A percentile compares a stretch with the other conserved stretches of the same genome.
Conservation (phyloP, 345 rosid genomes). For the Clarkia xantiana region DNA sequence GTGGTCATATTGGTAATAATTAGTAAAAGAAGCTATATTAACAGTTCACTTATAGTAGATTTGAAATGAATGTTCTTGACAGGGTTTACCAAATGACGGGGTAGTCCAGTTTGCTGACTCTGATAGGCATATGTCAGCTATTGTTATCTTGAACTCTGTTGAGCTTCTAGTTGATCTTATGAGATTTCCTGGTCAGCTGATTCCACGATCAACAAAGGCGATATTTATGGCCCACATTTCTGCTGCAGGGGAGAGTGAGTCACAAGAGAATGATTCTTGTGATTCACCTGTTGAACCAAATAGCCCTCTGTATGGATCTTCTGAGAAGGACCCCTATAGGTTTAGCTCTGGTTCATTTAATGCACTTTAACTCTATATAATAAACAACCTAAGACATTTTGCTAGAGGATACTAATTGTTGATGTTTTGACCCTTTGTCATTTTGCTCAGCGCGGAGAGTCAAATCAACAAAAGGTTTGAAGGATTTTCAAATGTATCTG, state of each 20-base stretch:
- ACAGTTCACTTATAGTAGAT: not conserved
- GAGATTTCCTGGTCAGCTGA: conserved; percentile 91
- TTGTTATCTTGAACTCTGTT: conserved; percentile 66
- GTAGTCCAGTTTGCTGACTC: conserved; percentile 57
- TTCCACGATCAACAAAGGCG: conserved; percentile 72
- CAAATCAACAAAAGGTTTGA: conserved; percentile 55
- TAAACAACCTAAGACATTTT: not conserved
- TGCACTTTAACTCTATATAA: too few relatives aligned
- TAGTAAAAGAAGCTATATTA: too few relatives aligned
- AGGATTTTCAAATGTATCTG: conserved; percentile 44
- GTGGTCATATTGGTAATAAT: not conserved
- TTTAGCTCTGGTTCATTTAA: conserved; percentile 3
- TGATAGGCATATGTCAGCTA: conserved; percentile 78
- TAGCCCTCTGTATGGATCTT: conserved; percentile 72
- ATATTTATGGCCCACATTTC: conserved; percentile 81
- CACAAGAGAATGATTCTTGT: conserved; percentile 96
- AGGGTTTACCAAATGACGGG: conserved; percentile 97
- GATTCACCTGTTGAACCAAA: conserved; percentile 99
- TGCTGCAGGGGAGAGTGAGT: conserved; percentile 96
- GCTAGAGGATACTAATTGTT: not conserved
- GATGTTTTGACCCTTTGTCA: conserved; percentile 7
- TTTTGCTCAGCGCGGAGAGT: conserved; percentile 61
- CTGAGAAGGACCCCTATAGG: conserved; percentile 85
- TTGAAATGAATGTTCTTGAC: conserved; percentile 5
- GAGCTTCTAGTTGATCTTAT: conserved; percentile 90